Evolutionary conservation across 306 rosid species (phyloP), one percentile per base, ranked within the genome.

Genomic region (Adenanthera pavonina): DNA sequence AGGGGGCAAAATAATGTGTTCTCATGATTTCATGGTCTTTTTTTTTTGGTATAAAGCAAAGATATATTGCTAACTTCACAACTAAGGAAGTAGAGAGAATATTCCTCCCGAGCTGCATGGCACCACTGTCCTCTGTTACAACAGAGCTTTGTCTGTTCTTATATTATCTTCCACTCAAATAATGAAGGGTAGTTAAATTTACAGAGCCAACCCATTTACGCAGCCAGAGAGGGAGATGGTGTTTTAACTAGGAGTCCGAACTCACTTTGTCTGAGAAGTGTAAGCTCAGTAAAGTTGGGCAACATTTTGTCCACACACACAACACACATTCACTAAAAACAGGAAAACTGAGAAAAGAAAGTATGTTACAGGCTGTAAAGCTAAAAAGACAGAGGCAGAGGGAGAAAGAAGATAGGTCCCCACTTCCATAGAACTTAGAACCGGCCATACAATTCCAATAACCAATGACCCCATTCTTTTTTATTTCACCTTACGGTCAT

Each of bases 351-450:
- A 17, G 69, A 35, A 51, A 33, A 74, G 20, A 43, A 59, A 52
- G 46, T 53, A 15, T 51, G 71, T 16, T 67, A 82, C 90, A 83
- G 83, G 75, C 85, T 89, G 90, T 80, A 87, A 87, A 85, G 90
- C 69, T 10, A 2, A 74, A 38, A 69, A 69, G 56, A 40, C 2
- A 68, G 33, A 8, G 78, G 64, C 44, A 60, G 36, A 44, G 35
- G 25, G 66, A 20, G 30, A 15, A 19, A 25, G 12, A 8, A 44
- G 47, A 6, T 13, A 71, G 84, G 86, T 87, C 85, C 90, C 89
- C 87, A 78, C 76, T 43, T 12, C 67, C 62, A 64, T 69, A 57
- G 47, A 66, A 69, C 41, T 60, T 48, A 67, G 52, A 82, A 74
- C 36, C 43, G 33, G 41, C 65, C 86, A 62, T 52, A 53, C 34